Evolutionary conservation across 2,329 filamentous ascomycete genomes (phyloP), one percentile per base, ranked within the genome.

Genomic region (Verticillium nubilum): DNA sequence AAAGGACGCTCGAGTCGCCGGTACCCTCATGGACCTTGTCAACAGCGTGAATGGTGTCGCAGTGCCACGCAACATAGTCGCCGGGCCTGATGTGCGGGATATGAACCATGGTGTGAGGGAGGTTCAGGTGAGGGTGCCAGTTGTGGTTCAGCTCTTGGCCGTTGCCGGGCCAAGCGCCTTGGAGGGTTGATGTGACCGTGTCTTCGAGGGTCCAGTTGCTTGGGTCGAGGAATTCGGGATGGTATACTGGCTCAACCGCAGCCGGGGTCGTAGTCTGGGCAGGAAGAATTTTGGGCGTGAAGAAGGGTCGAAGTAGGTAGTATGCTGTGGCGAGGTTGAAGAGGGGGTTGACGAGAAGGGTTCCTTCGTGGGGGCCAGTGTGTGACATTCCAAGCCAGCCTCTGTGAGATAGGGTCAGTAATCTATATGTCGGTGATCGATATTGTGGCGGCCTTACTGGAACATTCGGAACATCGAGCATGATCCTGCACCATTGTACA

Each of bases 1-100:
- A 97, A 61, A 97, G 69, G 0, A 97, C 93, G 66, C 88, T 92
- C 0, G 90, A 92, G 72, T 97, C 93, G 0, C 77, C 73, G 1
- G 75, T 79, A 1, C 93, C 94, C 1, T 73, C 73, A 70, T 97
- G 93, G 1, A 87, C 79, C 64, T 85, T 87, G 74, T 97, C 93
- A 0, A 97, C 93, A 0, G 91, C 85, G 70, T 97, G 93, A 55
- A 96, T 89, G 3, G 76, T 80, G 69, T 93, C 90, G 70, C 90
- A 94, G 70, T 96, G 91, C 91, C 91, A 96, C 2, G 86, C 86
- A 2, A 96, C 87, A 67, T 87, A 92, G 69, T 93, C 90, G 1
- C 90, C 90, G 0, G 90, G 90, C 52, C 78, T 77, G 7, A 92
- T 87, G 7, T 75, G 73, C 0, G 90, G 90, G 5, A 91, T 77